Percentiles rank a stretch among this genome's conserved stretches.
Evolutionary conservation across 192 early-diverging fungal genomes (phyloP).

Genomic region (Backusella tarrabulga): DNA sequence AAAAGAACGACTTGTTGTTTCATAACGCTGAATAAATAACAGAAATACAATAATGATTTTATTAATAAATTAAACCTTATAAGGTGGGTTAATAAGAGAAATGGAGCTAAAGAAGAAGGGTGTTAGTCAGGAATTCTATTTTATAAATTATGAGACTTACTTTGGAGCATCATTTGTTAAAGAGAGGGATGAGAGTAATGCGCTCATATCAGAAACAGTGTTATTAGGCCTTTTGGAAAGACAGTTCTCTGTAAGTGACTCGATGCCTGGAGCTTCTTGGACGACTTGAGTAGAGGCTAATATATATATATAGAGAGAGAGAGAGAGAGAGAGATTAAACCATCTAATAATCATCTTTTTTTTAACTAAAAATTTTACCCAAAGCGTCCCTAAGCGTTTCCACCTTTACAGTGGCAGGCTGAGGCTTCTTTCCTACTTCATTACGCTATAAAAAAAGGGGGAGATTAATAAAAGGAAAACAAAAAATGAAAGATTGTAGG

Average conservation of each 20-base stretch:
- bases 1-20: too few relatives aligned
- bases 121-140: neutral
- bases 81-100: slow-evolving; percentile 15
- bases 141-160: neutral
- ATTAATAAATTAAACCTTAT: neutral
- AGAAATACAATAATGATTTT: neutral
- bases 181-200: neutral
- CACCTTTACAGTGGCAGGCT: neutral
- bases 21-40: neutral
- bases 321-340: neutral
- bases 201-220: neutral
- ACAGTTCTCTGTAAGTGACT: neutral
- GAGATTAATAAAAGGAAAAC: neutral
- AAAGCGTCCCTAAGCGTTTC: slow-evolving; percentile 12
- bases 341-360: neutral
- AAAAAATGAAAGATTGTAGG: neutral
- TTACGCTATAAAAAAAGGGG: neutral
- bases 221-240: slow-evolving; percentile 6
- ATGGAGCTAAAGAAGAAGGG: neutral
- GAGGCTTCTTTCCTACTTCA: slow-evolving; percentile 9
- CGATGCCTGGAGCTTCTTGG: neutral
- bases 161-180: neutral
- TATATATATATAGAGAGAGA: neutral
- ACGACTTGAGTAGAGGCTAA: neutral
- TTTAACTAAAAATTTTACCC: neutral